Evolutionary conservation across 257 asterid species (phyloP), one percentile per base, ranked within the genome.

Genomic region (Anisodus acutangulus): DNA sequence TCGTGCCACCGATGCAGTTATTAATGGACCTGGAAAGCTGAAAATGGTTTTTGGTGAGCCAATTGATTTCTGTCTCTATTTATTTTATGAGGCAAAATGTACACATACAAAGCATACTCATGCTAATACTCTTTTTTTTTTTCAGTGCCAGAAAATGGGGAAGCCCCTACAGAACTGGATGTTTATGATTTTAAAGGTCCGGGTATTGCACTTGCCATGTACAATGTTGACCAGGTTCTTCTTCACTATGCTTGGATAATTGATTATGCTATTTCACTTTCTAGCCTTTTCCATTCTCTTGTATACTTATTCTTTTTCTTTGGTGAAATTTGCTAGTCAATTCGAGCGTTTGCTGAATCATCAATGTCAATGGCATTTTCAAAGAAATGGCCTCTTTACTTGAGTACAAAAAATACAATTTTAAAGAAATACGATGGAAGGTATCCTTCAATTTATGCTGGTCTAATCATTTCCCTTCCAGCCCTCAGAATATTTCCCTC

Each of bases 381-480:
- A 45, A 95, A 95, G 90, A 92, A 90, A 71, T 94, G 95, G 98
- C 98, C 98, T 79, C 97, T 95, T 78, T 95, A 95, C 90, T 84
- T 94, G 91, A 95, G 98, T 85, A 94, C 98, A 70, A 95, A 95
- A 86, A 95, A 95, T 86, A 95, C 98, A 83, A 95, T 95, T 80
- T 92, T 95, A 35, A 95, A 95, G 93, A 94, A 92, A 91, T 94
- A 95, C 58, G 98, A 95, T 87, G 98, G 98, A 91, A 93, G 98
- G 98, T 95, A 86, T 80, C 53, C 26, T 58, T 41, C 12, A 55
- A 66, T 80, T 47, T 19, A 51, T 67, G 62, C 66, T 79, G 53
- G 47, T 49, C 82, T 11, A 26, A 3, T 60, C 10, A 8, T 12
- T 71, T 54, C 59, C 70, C 13, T 69, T 54, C 63, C 59, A 69